Evolutionary conservation across 306 rosid species (phyloP).

Genomic region (Rosa chinensis): DNA sequence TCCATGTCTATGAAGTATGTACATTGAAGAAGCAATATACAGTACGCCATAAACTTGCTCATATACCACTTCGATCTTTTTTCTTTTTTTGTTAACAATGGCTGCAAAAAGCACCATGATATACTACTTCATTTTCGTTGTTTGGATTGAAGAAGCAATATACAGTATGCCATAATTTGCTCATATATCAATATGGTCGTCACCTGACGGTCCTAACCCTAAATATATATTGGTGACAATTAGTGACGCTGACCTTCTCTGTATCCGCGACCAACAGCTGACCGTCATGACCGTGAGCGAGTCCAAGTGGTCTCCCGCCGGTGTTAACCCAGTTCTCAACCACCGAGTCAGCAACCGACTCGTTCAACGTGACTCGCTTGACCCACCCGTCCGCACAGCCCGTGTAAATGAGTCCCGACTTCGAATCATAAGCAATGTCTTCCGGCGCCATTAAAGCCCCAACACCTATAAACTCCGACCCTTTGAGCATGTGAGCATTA

Average conservation of each 20-base stretch:
- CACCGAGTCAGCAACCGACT: slow-evolving; percentile 46
- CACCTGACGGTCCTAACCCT: no score
- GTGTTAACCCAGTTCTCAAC: slow-evolving; percentile 69
- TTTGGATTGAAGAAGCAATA: no score
- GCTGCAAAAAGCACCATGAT: no score
- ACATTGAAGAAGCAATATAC: no score
- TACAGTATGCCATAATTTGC: no score
- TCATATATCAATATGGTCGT: no score
- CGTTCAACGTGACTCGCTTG: slow-evolving; percentile 54
- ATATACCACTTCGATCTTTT: no score
- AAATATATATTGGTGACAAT: not conserved
- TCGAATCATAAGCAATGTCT: slow-evolving; percentile 54
- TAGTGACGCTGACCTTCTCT: slow-evolving; percentile 28
- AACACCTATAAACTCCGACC: slow-evolving; percentile 39
- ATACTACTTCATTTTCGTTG: no score
- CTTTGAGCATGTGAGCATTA: slow-evolving; percentile 34
- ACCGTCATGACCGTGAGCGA: slow-evolving; percentile 31
- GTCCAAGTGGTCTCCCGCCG: slow-evolving; percentile 81
- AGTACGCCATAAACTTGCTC: no score
- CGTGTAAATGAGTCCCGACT: slow-evolving; percentile 54
- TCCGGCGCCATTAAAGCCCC: slow-evolving; percentile 54
- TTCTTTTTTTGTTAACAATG: no score
- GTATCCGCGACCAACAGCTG: slow-evolving; percentile 54
- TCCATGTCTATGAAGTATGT: no score
- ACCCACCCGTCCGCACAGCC: slow-evolving; percentile 87